phyloP scores from a whole-genome alignment of 805 yeast species.

The Cyberlindnera xishuangbannaensis region DNA sequence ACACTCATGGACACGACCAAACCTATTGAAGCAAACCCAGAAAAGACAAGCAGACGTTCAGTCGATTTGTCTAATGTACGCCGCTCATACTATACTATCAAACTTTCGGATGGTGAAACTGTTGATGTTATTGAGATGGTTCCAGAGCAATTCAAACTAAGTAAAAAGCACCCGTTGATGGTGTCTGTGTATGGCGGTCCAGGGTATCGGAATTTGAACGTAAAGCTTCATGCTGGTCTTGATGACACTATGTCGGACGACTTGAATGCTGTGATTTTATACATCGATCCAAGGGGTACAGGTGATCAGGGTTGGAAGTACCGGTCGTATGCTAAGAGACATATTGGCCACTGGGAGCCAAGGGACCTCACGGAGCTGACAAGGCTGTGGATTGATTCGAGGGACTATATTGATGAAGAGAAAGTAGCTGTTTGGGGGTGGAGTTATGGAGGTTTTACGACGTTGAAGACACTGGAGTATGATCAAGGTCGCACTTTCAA shows the following conservation, averaged over 20 bases:
- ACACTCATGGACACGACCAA: slow-evolving; percentile 9
- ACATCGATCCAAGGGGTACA: slow-evolving; percentile 78
- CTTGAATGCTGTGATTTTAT: slow-evolving; percentile 54
- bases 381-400: slow-evolving; percentile 40
- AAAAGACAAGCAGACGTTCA: slow-evolving; percentile 2
- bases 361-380: slow-evolving; percentile 54
- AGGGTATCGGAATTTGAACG: slow-evolving; percentile 56
- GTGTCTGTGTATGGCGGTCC: slow-evolving; percentile 80
- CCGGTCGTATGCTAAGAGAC: slow-evolving; percentile 47
- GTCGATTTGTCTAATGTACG: slow-evolving; percentile 17
- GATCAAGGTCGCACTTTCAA: slow-evolving; percentile 60
- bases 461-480: slow-evolving; percentile 65
- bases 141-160: slow-evolving; percentile 50
- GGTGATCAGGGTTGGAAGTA: slow-evolving; percentile 73
- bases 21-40: background rate
- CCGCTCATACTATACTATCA: slow-evolving; percentile 18
- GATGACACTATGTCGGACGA: slow-evolving; percentile 54
- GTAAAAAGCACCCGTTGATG: slow-evolving; percentile 51
- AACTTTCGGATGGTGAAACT: slow-evolving; percentile 20
- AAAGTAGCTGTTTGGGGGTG: slow-evolving; percentile 79
- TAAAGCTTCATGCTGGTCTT: slow-evolving; percentile 44
- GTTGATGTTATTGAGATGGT: slow-evolving; percentile 55
- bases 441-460: slow-evolving; percentile 81
- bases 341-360: slow-evolving; percentile 74
- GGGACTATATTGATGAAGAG: slow-evolving; percentile 41